Evolutionary conservation across 495 filamentous ascomycete genomes (phyloP).

Genomic region (Haplographium delicatum): DNA sequence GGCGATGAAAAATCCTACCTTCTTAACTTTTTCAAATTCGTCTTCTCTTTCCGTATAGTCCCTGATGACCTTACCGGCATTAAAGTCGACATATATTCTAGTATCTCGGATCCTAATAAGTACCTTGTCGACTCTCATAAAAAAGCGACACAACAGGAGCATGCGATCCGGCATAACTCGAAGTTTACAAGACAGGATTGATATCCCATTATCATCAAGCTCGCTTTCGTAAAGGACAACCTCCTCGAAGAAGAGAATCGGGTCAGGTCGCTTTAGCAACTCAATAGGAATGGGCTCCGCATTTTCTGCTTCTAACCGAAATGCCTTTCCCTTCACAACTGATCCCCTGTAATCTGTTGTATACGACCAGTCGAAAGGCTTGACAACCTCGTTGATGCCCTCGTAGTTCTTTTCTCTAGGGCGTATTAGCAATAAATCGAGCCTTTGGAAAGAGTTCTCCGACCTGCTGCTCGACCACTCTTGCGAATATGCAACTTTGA

Average conservation of each 20-base stretch:
- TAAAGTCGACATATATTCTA: constrained; percentile 87
- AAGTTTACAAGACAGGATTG: constrained; percentile 79
- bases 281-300: constrained; percentile 70
- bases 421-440: constrained; percentile 21
- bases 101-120: constrained; percentile 84
- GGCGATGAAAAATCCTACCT: constrained; percentile 50
- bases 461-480: constrained; percentile 82
- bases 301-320: constrained; percentile 30
- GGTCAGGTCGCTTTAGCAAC: constrained; percentile 76
- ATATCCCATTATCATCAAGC: constrained; percentile 93
- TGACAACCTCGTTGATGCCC: constrained; percentile 87
- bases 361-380: constrained; percentile 98
- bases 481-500: constrained; percentile 86
- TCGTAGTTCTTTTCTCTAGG: constrained; percentile 74
- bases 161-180: constrained; percentile 86
- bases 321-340: constrained; percentile 26
- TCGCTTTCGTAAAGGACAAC: constrained; percentile 96
- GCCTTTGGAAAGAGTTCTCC: not conserved
- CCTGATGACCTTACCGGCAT: constrained; percentile 69
- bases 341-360: constrained; percentile 80
- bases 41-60: constrained; percentile 85
- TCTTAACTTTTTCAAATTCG: constrained; percentile 68
- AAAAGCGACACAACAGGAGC: constrained; percentile 80
- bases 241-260: constrained; percentile 91
- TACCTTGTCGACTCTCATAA: constrained; percentile 88